Evolutionary conservation across 306 rosid genomes (phyloP), one percentile per base, ranked within the genome.

Genomic region (Fagus crenata): DNA sequence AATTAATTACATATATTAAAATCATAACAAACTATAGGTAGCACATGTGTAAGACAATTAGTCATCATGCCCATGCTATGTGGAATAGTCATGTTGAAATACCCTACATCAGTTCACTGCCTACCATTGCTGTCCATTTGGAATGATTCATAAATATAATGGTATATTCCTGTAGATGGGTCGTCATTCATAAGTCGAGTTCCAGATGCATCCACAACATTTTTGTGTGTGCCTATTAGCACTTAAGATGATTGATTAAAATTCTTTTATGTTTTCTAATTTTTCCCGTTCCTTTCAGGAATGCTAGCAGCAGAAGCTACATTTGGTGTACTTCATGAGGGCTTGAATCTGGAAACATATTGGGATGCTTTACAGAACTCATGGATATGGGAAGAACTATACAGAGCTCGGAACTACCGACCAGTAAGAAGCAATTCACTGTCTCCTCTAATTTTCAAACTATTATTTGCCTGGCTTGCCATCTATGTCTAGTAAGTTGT

Each of bases 351-450:
- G 97, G 88, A 88, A 67, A 69, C 12, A 7, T 95, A 92, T 80
- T 90, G 97, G 98, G 91, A 90, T 82, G 84, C 87, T 85, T 80
- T 95, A 77, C 88, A 73, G 83, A 84, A 84, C 43, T 90, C 97
- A 8, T 95, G 98, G 97, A 84, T 92, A 85, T 95, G 98, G 97
- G 91, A 95, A 82, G 98, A 95, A 81, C 89, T 95, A 75, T 81
- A 81, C 64, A 82, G 81, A 79, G 86, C 92, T 79, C 86, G 96
- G 71, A 95, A 95, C 84, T 90, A 88, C 81, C 79, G 96, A 76
- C 98, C 97, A 2, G 97, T 95, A 56, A 75, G 91, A 68, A 83
- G 78, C 81, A 72, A 82, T 68, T 71, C 28, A 37, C 72, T 80
- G 17, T 13, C 69, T 75, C 72, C 42, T 75, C 61, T 55, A n/a